Evolutionary conservation across 176 grass and related monocot genomes (phyloP).

Genomic region (Puya raimondii): DNA sequence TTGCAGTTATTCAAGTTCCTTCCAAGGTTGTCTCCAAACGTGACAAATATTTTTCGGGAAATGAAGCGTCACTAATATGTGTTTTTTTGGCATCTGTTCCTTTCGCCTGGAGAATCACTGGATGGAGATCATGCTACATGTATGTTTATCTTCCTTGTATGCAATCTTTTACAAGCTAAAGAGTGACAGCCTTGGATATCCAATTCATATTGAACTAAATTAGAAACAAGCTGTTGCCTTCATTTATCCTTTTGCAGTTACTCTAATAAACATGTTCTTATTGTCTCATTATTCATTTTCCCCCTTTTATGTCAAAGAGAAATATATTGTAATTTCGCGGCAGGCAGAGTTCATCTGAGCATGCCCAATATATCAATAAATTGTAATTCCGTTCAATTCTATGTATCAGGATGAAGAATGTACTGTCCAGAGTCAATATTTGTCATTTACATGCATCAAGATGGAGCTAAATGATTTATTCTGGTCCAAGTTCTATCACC

Average conservation of each 20-base stretch:
- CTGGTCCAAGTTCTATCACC: neutral
- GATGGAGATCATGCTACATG: slow-evolving; percentile 15
- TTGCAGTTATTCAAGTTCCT: slow-evolving; percentile 88
- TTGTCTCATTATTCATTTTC: neutral
- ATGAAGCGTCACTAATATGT: slow-evolving; percentile 60
- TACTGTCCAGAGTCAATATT: neutral
- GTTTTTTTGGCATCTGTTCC: slow-evolving; percentile 11
- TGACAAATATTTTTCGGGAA: slow-evolving; percentile 64
- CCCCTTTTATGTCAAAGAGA: neutral
- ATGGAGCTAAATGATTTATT: neutral
- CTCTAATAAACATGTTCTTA: neutral
- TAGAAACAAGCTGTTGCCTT: neutral
- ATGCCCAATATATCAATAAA: no score
- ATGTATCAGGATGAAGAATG: neutral
- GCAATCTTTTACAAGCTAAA: neutral
- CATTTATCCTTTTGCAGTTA: neutral
- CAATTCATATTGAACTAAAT: neutral
- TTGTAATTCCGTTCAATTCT: no score
- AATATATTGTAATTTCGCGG: neutral
- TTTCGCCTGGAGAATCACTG: slow-evolving; percentile 10
- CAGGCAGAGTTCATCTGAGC: neutral
- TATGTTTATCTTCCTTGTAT: slow-evolving; percentile 15
- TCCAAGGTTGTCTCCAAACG: slow-evolving; percentile 81
- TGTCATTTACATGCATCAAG: neutral
- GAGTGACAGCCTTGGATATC: neutral